Base-by-base conservation (phyloP, 306 rosid genomes). In the Trifolium subterraneum region DNA sequence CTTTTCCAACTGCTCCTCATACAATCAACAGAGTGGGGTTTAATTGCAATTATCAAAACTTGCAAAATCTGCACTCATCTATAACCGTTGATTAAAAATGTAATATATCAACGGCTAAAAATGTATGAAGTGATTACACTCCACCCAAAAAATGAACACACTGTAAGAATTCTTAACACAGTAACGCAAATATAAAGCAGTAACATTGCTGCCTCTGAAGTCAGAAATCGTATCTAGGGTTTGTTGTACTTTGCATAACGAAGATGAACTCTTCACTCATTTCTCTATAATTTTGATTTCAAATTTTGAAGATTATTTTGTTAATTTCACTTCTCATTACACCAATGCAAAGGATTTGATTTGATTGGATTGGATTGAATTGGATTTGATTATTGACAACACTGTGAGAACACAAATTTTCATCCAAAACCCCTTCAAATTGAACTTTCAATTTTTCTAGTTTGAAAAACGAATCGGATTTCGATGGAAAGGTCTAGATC, bases 401-500 rank as follows among this genome's bases (percentile, higher is more conserved):
- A 27, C 66, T 62, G 44, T 18, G 23, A 3, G 6, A 1, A 6
- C 4, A 29, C 4, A n/a, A n/a, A 22, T 4, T 11, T 10, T 8
- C 27, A 18, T 4, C 48, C 13, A 36, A 36, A 64, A 36, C 7
- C 14, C 14, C n/a, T 2, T 2, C 25, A 39, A 64, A 64, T 2
- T 22, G 47, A 33, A 69, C 62, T 50, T 68, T 68, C 63, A 8
- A 51, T 18, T 52, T 18, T 52, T 70, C 50, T n/a, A 2, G 22
- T 16, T 18, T 8, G 47, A 8, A 31, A 72, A 0, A 8, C 23
- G 58, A 51, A 51, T 51, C 58, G 58, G 58, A 16, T 16, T 4
- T 8, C 56, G 20, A 91, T 95, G 99, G 99, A 95, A 50, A 90
- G 97, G 93, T 92, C 99, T 74, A 95, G 99, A 95, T 95, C 99